These are phyloP conservation scores for Rhodamnia rubescens DNA, from an alignment of 345 rosid genomes.

Conservation along the genomic window DNA sequence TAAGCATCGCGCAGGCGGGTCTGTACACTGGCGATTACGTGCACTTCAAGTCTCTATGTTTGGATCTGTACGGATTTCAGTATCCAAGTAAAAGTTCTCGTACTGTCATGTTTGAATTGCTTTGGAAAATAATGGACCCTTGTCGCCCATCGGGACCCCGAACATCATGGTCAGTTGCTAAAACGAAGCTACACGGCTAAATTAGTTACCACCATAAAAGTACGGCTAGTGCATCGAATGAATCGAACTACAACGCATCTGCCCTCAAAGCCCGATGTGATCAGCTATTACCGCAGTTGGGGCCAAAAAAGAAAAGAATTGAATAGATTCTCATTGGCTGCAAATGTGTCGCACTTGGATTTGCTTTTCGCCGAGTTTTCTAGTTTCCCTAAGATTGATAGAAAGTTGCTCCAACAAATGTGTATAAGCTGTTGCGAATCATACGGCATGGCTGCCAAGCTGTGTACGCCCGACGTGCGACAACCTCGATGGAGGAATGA, in stretches of 20 bases:
- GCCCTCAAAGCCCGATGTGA: background rate
- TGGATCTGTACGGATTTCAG: background rate
- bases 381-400: background rate
- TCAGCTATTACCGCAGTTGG: background rate
- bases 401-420: background rate
- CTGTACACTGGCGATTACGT: background rate
- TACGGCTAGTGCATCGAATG: background rate
- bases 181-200: no score
- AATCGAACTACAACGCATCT: background rate
- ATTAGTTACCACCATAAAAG: no score
- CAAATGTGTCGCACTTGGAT: background rate
- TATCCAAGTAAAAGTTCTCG: background rate
- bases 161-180: background rate
- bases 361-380: background rate
- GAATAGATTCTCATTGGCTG: background rate
- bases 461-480: conserved; percentile 80
- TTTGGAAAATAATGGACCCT: background rate
- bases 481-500: conserved; percentile 57
- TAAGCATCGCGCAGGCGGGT: background rate
- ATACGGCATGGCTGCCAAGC: conserved; percentile 44
- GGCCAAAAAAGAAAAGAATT: background rate
- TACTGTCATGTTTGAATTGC: background rate
- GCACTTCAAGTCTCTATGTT: background rate
- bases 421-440: background rate
- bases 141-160: background rate